Base-by-base conservation (phyloP, 2,329 filamentous ascomycete species). In the Fusarium floridanum region DNA sequence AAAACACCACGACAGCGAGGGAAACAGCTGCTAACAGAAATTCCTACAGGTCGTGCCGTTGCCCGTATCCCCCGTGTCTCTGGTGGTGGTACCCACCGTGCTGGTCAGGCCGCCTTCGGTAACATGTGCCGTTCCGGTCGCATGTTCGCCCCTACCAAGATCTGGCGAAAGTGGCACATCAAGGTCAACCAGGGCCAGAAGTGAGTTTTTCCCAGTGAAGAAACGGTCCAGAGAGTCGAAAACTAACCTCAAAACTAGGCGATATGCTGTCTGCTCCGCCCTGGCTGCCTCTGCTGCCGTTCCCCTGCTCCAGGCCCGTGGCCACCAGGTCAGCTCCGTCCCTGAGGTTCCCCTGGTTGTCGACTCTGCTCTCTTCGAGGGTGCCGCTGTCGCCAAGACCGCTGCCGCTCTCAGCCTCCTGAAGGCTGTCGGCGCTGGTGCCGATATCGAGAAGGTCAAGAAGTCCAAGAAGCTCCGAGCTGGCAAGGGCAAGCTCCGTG, bases 61-160 rank as follows among this genome's bases (percentile, higher is more conserved):
- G 97, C 97, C 87, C 97, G 97, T 98, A 99, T 99, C 84, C 97
- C 97, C 84, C 97, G 97, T 98, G 97, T 99, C 87, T 98, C 97
- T 85, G 97, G 97, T 92, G 96, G 97, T 90, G 97, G 97, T 95
- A 99, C 97, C 86, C 97, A 99, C 93, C 96, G 97, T 91, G 97
- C 97, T 85, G 97, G 97, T 91, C 97, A 99, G 91, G 97, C 97
- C 87, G 97, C 97, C 82, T 99, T 98, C 88, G 97, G 97, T 95
- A 99, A 99, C 94, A 95, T 96, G 95, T 99, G 97, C 91, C 95
- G 97, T 87, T 98, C 96, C 85, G 97, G 97, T 91, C 97, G 97
- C 90, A 99, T 99, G 97, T 99, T 99, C 90, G 97, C 97, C 81
- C 97, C 97, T 80, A 99, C 97, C 89, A 99, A 99, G 93, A 94